Conservation (phyloP, 345 rosid species). For the Cardamine chenopodiifolia region DNA sequence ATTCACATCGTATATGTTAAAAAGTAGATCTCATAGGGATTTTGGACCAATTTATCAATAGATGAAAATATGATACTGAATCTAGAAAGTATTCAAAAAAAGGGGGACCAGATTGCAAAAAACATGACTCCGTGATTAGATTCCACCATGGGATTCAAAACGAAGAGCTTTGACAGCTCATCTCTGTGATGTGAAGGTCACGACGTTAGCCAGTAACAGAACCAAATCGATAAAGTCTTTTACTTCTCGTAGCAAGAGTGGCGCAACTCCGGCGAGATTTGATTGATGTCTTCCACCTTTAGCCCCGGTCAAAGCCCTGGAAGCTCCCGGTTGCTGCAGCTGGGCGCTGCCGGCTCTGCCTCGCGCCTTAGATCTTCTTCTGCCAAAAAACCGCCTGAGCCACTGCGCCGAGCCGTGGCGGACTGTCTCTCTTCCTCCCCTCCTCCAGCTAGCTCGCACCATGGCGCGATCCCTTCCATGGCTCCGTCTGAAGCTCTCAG, state of each 20-base stretch:
- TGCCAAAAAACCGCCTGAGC: conserved; percentile 90
- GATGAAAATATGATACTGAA: not conserved
- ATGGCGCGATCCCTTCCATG: conserved; percentile 55
- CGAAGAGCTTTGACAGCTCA: conserved; percentile 43
- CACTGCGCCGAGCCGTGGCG: conserved; percentile 86
- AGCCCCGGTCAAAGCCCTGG: conserved; percentile 77
- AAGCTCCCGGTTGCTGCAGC: conserved; percentile 65
- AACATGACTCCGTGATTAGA: conserved; percentile 15
- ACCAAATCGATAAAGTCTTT: conserved; percentile 33
- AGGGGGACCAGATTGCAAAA: conserved; percentile 36
- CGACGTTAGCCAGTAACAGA: conserved; percentile 39
- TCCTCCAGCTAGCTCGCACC: conserved; percentile 58
- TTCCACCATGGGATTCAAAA: conserved; percentile 38
- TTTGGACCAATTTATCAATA: not conserved
- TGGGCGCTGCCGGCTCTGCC: conserved; percentile 47
- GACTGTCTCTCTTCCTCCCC: conserved; percentile 73
- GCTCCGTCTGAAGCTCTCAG: conserved; percentile 83
- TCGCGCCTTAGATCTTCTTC: conserved; percentile 90
- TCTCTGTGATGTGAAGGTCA: conserved; percentile 37
- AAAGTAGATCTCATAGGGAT: not conserved
- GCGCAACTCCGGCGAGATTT: conserved; percentile 39
- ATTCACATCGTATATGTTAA: not conserved
- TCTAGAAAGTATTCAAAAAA: not conserved
- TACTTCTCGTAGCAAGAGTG: conserved; percentile 40
- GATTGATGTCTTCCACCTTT: conserved; percentile 47